A percentile compares a stretch with the other conserved stretches of the same genome.
Conservation (phyloP, 495 filamentous ascomycete genomes). For the Lophiotrema nucula region DNA sequence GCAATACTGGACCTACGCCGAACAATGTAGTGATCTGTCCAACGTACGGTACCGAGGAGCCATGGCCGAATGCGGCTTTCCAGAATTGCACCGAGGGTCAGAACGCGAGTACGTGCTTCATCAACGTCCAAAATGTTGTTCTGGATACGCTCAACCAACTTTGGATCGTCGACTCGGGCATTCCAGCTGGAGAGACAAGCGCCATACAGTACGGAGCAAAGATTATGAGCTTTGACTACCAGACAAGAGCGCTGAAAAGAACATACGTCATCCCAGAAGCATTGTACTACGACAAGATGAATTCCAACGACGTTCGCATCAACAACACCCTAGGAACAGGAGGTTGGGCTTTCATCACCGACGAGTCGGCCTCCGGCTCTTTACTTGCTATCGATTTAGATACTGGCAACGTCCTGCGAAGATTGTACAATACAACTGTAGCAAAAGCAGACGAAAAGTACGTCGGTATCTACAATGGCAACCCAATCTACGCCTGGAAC, state of each 20-base stretch:
- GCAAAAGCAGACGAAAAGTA: constrained; percentile 30
- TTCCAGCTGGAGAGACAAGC: constrained; percentile 13
- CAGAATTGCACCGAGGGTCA: constrained; percentile 37
- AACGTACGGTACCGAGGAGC: constrained; percentile 29
- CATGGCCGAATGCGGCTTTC: constrained; percentile 36
- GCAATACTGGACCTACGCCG: constrained; percentile 31
- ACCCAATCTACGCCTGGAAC: constrained; percentile 36
- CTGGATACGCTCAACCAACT: constrained; percentile 32
- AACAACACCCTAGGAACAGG: constrained; percentile 36
- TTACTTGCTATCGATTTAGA: constrained; percentile 33
- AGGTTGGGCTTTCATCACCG: constrained; percentile 36
- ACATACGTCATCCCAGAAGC: constrained; percentile 29
- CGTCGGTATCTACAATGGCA: constrained; percentile 35
- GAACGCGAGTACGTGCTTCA: constrained; percentile 36
- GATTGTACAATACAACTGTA: constrained; percentile 34
- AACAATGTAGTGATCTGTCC: constrained; percentile 34
- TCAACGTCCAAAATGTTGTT: constrained; percentile 39
- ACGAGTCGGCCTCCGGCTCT: constrained; percentile 32
- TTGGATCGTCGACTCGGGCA: constrained; percentile 37
- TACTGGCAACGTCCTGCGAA: constrained; percentile 23
- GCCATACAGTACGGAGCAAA: constrained; percentile 31
- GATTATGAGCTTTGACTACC: constrained; percentile 36
- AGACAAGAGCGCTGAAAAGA: constrained; percentile 24
- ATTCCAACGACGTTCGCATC: constrained; percentile 36
- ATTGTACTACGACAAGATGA: constrained; percentile 25